These are phyloP conservation scores for Colletotrichum sublineola DNA, from an alignment of 2,329 filamentous ascomycete species.

Conservation along the genomic window DNA sequence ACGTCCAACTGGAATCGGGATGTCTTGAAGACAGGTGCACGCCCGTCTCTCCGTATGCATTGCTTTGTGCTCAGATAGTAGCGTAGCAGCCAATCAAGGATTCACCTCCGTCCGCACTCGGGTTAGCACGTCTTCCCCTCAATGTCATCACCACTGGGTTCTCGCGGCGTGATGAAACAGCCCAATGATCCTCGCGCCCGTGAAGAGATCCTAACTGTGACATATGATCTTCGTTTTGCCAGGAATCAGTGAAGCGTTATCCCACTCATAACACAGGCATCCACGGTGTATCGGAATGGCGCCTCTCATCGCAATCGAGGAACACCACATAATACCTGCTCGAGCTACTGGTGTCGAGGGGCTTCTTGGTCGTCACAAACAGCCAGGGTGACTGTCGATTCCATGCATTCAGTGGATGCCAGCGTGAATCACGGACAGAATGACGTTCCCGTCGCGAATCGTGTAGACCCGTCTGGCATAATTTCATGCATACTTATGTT, in stretches of 20 bases:
- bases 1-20: too few species aligned
- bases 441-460: too few species aligned
- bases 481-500: not conserved
- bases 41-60: not conserved
- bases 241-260: not conserved
- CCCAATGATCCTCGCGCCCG: not conserved
- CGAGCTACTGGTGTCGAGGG: too few species aligned
- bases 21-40: too few species aligned
- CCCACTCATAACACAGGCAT: not conserved
- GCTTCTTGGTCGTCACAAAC: too few species aligned
- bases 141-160: not conserved
- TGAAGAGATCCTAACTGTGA: not conserved
- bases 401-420: too few species aligned
- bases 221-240: too few species aligned
- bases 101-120: not conserved
- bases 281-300: not conserved
- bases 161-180: not conserved
- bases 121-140: not conserved
- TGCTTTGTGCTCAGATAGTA: not conserved
- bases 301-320: conserved; percentile 21
- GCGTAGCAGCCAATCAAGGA: too few species aligned
- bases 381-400: too few species aligned
- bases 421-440: too few species aligned
- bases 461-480: not conserved
- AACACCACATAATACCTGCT: conserved; percentile 14